Conservation (phyloP, 2,329 filamentous ascomycete species). For the Verruconis gallopava region DNA sequence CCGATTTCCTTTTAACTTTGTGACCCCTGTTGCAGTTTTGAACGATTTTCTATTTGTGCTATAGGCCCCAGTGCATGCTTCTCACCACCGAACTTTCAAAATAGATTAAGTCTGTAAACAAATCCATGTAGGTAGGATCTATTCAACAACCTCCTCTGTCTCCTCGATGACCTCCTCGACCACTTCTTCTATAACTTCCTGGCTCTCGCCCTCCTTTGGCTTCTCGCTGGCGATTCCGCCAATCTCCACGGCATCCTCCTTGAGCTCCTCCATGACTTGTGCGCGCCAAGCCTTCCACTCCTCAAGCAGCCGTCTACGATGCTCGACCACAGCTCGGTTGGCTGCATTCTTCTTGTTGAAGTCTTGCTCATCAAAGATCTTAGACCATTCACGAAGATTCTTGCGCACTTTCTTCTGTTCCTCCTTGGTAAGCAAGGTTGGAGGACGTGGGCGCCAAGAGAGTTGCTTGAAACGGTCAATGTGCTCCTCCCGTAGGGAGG, state of each 20-base stretch:
- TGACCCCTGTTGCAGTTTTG: no score
- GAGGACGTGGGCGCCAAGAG: conserved; percentile 81
- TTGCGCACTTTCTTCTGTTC: conserved; percentile 97
- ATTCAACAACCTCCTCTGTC: conserved; percentile 60
- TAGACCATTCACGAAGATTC: conserved; percentile 94
- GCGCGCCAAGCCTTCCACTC: conserved; percentile 85
- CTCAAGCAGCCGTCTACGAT: conserved; percentile 63
- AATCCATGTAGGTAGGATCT: no score
- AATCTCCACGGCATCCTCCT: conserved; percentile 36
- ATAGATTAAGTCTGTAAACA: no score
- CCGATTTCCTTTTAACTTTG: no score
- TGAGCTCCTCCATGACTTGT: conserved; percentile 47
- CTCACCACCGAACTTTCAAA: no score
- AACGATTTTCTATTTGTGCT: no score
- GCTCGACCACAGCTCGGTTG: conserved; percentile 86
- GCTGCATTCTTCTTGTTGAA: conserved; percentile 85
- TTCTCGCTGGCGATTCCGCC: conserved; percentile 38
- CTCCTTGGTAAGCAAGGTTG: conserved; percentile 86
- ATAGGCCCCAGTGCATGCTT: no score
- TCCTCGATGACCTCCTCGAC: conserved; percentile 87
- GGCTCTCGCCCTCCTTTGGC: conserved; percentile 32
- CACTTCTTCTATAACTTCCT: conserved; percentile 54
- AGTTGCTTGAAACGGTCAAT: conserved; percentile 98
- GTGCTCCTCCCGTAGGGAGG: conserved; percentile 75
- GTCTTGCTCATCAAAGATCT: conserved; percentile 90